These are phyloP conservation scores for Lachnum nothofagi DNA, from an alignment of 2,329 filamentous ascomycete species.

Conservation along the genomic window DNA sequence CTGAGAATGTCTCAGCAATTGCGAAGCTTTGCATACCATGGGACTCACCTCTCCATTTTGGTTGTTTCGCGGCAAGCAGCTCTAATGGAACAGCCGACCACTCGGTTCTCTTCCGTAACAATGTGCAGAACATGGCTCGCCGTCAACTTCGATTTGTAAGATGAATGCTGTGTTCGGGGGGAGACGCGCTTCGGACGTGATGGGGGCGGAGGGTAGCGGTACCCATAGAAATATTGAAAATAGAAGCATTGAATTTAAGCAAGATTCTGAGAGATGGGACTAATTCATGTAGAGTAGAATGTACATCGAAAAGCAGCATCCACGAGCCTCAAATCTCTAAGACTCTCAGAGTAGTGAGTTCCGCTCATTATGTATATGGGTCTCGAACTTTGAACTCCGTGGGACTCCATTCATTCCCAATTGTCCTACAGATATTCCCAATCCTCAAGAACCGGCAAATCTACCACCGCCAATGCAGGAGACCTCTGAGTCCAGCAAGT, in stretches of 20 bases:
- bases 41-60: slow-evolving; percentile 31
- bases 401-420: not conserved
- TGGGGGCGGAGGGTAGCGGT: not conserved
- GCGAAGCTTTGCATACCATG: not conserved
- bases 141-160: not conserved
- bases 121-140: slow-evolving; percentile 31
- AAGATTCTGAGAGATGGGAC: slow-evolving; percentile 2
- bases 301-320: slow-evolving; percentile 14
- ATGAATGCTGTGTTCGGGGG: not conserved
- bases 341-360: slow-evolving; percentile 11
- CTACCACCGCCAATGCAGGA: not conserved
- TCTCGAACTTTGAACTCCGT: not conserved
- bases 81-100: slow-evolving; percentile 27
- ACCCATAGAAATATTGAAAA: not conserved
- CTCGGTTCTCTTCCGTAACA: slow-evolving; percentile 28
- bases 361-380: not conserved
- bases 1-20: slow-evolving; percentile 11
- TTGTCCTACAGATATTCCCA: not conserved
- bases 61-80: slow-evolving; percentile 21
- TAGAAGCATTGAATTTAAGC: not conserved
- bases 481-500: not conserved
- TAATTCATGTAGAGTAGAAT: slow-evolving; percentile 18
- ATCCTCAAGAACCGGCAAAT: not conserved
- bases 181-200: not conserved
- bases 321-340: not conserved